Conservation (phyloP, 2,329 filamentous ascomycete species). For the Fusarium dimerum region DNA sequence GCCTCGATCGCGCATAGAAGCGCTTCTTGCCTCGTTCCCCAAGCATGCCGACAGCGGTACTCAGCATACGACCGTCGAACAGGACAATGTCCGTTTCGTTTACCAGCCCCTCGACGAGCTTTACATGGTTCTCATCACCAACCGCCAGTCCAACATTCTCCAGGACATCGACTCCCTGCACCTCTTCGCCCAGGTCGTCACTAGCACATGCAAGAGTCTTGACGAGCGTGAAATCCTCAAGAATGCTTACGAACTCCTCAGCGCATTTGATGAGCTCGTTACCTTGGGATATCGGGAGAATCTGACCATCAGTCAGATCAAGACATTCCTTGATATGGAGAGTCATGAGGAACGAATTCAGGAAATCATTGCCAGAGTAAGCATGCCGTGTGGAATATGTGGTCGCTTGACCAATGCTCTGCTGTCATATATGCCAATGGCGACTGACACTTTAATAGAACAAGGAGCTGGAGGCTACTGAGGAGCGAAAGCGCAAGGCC, state of each 20-base stretch:
- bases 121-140: slow-evolving; percentile 99
- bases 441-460: slow-evolving; percentile 59
- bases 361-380: slow-evolving; percentile 90
- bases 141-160: slow-evolving; percentile 98
- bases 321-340: slow-evolving; percentile 99
- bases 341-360: slow-evolving; percentile 98
- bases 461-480: slow-evolving; percentile 96
- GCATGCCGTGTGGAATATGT: slow-evolving; percentile 21
- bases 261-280: slow-evolving; percentile 95
- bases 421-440: not conserved
- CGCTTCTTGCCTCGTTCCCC: slow-evolving; percentile 92
- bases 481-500: slow-evolving; percentile 97
- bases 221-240: slow-evolving; percentile 94
- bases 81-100: slow-evolving; percentile 99
- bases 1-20: slow-evolving; percentile 94
- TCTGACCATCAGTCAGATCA: slow-evolving; percentile 93
- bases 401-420: not conserved
- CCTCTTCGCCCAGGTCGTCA: slow-evolving; percentile 95
- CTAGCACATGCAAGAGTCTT: slow-evolving; percentile 91
- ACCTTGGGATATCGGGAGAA: slow-evolving; percentile 96
- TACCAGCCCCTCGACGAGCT: slow-evolving; percentile 99
- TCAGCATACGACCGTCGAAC: slow-evolving; percentile 97
- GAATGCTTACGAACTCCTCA: slow-evolving; percentile 94
- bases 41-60: slow-evolving; percentile 95
- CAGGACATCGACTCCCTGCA: slow-evolving; percentile 99